phyloP scores from a whole-genome alignment of 352 stramenopile species.

The Pythium apleroticum region DNA sequence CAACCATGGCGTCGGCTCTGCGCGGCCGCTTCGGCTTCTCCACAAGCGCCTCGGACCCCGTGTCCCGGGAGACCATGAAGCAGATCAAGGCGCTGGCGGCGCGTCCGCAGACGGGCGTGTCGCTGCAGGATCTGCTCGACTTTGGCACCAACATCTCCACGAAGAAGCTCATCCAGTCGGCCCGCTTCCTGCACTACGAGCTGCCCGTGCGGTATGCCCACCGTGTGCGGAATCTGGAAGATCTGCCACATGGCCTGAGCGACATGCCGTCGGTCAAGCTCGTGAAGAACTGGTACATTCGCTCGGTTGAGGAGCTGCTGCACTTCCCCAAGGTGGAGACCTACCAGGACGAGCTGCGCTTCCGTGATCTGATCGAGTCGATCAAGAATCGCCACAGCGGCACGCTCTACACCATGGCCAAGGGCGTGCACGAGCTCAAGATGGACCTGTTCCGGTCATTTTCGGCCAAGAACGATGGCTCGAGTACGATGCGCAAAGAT shows the following conservation, averaged over 20 bases:
- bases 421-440: slow-evolving; percentile 97
- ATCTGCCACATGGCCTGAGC: slow-evolving; percentile 93
- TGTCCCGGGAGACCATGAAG: slow-evolving; percentile 41
- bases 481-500: slow-evolving; percentile 38
- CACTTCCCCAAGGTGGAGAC: slow-evolving; percentile 82
- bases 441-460: slow-evolving; percentile 82
- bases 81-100: slow-evolving; percentile 70
- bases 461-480: slow-evolving; percentile 38
- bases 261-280: slow-evolving; percentile 93
- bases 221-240: slow-evolving; percentile 93
- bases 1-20: slow-evolving; percentile 23
- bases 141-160: slow-evolving; percentile 81
- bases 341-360: slow-evolving; percentile 88
- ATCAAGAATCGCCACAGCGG: slow-evolving; percentile 98
- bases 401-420: slow-evolving; percentile 99
- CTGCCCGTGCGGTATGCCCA: slow-evolving; percentile 98
- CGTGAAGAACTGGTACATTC: slow-evolving; percentile 97
- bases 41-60: slow-evolving; percentile 22
- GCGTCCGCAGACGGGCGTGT: slow-evolving; percentile 84
- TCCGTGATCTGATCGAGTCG: slow-evolving; percentile 93
- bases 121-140: slow-evolving; percentile 86
- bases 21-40: slow-evolving; percentile 32
- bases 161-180: slow-evolving; percentile 89
- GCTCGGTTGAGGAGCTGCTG: slow-evolving; percentile 95
- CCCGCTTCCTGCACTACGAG: slow-evolving; percentile 97